Percentiles rank a stretch among this genome's conserved stretches.
These are phyloP conservation scores for Fusarium sp. DNA, from an alignment of 2,329 filamentous ascomycete species.

Conservation along the genomic window DNA sequence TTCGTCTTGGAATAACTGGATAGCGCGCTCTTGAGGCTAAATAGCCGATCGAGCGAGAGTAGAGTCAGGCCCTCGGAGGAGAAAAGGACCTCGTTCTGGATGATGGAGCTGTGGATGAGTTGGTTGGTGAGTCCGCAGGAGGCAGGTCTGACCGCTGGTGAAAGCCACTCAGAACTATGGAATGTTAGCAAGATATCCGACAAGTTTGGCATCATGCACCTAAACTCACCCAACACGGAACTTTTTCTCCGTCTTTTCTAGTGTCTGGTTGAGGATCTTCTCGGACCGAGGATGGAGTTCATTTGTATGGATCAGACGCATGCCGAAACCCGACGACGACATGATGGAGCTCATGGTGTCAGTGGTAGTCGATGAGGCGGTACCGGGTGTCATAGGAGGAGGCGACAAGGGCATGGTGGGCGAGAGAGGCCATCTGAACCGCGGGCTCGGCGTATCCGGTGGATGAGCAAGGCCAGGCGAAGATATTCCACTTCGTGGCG, in stretches of 20 bases:
- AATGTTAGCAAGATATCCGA: conserved; percentile 13
- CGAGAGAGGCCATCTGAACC: conserved; percentile 47
- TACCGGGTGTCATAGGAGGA: conserved; percentile 61
- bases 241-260: conserved; percentile 64
- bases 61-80: conserved; percentile 68
- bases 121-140: conserved; percentile 59
- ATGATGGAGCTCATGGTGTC: conserved; percentile 45
- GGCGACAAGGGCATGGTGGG: conserved; percentile 53
- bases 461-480: conserved; percentile 49
- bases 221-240: conserved; percentile 51
- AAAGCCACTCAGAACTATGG: conserved; percentile 54
- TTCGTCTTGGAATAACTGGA: conserved; percentile 64
- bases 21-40: conserved; percentile 71
- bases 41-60: conserved; percentile 69
- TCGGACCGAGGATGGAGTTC: conserved; percentile 59
- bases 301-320: conserved; percentile 62
- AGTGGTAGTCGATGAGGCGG: conserved; percentile 50
- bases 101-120: conserved; percentile 65
- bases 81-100: conserved; percentile 71
- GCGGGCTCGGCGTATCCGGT: conserved; percentile 41
- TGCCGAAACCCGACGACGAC: conserved; percentile 55
- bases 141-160: conserved; percentile 55
- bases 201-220: not conserved
- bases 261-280: conserved; percentile 57
- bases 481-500: conserved; percentile 39